These are phyloP conservation scores for Lipomyces japonicus DNA, from an alignment of 805 yeast genomes.

Conservation along the genomic window DNA sequence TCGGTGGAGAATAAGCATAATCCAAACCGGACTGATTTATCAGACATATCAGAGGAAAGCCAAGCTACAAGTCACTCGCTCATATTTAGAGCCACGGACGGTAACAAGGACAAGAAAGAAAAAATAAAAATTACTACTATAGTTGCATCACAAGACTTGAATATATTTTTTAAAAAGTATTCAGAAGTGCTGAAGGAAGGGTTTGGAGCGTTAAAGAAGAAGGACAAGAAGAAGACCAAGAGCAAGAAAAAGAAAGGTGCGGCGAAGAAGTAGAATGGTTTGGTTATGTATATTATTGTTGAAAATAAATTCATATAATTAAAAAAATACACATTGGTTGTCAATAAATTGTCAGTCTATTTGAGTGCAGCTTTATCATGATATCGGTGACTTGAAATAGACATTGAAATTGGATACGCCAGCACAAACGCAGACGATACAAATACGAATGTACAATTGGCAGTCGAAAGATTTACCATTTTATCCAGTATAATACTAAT, in stretches of 20 bases:
- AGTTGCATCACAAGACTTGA: slow-evolving; percentile 58
- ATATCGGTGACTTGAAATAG: too few relatives aligned
- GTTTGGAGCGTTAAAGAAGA: slow-evolving; percentile 71
- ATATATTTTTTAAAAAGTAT: slow-evolving; percentile 74
- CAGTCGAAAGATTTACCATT: too few relatives aligned
- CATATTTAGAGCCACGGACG: slow-evolving; percentile 65
- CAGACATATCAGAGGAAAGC: slow-evolving; percentile 8
- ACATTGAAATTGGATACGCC: too few relatives aligned
- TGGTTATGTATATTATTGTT: neutral
- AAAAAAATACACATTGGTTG: too few relatives aligned
- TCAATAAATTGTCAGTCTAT: too few relatives aligned
- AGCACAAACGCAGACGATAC: too few relatives aligned
- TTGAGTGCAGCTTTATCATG: too few relatives aligned
- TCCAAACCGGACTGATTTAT: slow-evolving; percentile 10
- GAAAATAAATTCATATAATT: neutral
- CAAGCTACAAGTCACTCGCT: slow-evolving; percentile 49
- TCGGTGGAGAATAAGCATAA: slow-evolving; percentile 22
- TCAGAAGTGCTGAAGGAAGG: slow-evolving; percentile 65
- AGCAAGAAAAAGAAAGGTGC: slow-evolving; percentile 42
- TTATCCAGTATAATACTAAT: too few relatives aligned
- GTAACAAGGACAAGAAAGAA: slow-evolving; percentile 44
- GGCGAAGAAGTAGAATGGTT: slow-evolving; percentile 1
- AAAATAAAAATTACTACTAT: slow-evolving; percentile 64
- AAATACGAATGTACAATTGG: too few relatives aligned
- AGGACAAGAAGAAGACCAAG: slow-evolving; percentile 72